A percentile compares a stretch with the other conserved stretches of the same genome.
Evolutionary conservation across 1,284 basidiomycete species (phyloP).

Genomic region (Rhodotorula sp.): DNA sequence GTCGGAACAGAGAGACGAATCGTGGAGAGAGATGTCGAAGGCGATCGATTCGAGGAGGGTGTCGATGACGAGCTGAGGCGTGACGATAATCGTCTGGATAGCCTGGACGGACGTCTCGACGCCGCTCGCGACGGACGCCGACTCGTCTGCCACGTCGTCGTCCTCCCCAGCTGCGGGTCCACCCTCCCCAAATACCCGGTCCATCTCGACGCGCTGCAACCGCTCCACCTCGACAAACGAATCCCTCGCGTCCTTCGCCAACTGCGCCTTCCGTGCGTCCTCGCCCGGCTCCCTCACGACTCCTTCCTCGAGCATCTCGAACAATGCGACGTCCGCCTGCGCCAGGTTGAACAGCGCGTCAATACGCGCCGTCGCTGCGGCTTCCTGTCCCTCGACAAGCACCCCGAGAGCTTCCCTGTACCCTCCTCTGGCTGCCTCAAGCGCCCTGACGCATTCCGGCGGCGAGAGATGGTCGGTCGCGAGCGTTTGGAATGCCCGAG

Average conservation of each 20-base stretch:
- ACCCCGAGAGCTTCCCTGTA: conserved; percentile 19
- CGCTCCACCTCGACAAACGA: conserved; percentile 30
- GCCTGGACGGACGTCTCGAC: conserved; percentile 5
- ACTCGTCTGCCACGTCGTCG: neutral
- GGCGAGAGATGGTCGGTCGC: conserved; percentile 25
- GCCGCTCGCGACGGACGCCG: neutral
- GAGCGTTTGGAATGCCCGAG: conserved; percentile 20
- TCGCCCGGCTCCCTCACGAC: neutral
- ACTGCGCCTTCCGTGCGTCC: neutral
- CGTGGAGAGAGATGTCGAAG: conserved; percentile 22
- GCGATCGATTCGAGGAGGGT: conserved; percentile 32
- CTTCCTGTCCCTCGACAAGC: neutral
- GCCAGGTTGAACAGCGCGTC: conserved; percentile 37
- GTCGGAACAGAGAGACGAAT: neutral
- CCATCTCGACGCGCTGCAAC: conserved; percentile 29
- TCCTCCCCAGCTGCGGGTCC: neutral
- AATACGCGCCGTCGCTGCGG: conserved; percentile 19
- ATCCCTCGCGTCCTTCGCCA: conserved; percentile 20
- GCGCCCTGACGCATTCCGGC: conserved; percentile 11
- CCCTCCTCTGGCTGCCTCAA: conserved; percentile 12
- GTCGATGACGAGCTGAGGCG: conserved; percentile 33
- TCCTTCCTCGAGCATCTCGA: conserved; percentile 25
- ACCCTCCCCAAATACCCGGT: conserved; percentile 1
- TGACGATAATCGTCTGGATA: conserved; percentile 24
- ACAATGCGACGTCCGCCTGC: conserved; percentile 23